Base-by-base conservation (phyloP, 768 basidiomycete genomes). In the Leucosporidium yakuticum region DNA sequence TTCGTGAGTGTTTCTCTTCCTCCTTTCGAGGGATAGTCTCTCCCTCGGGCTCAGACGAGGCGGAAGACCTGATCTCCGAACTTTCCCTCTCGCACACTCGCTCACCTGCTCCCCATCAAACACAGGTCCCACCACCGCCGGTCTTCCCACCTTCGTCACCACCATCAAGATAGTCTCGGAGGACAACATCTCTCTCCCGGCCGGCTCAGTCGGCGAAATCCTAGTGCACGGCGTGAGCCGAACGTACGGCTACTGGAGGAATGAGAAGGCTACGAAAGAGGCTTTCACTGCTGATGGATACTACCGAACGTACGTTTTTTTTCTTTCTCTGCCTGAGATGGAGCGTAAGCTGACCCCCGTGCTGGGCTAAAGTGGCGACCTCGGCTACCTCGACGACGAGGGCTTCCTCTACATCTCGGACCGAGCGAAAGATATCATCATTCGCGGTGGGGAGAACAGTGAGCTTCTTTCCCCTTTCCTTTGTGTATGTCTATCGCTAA, bases 81-180 rank as follows among this genome's bases (percentile, higher is more conserved):
- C n/a, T n/a, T n/a, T n/a, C n/a, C n/a, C 39, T 44, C 39, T 8
- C 6, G 39, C 5, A 36, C 34, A 15, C 39, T 44, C 39, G 14
- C 39, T 15, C 39, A 36, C 39, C 39, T 44, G 11, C 39, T 48
- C 14, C 25, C 29, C 25, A 1, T 25, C 39, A 20, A 76, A 19
- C 81, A 85, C 58, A 84, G 84, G 47, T 17, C 59, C 59, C 4
- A 29, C 82, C 8, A 67, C 67, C 5, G 66, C 84, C 44, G 86
- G 86, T n/a, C 79, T 81, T 39, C 79, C 85, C 7, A 81, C 82
- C 57, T 84, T 84, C 34, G 83, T 84, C 44, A 84, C 85, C 69
- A 84, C 85, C 53, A 80, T 87, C 62, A 76, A 80, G 66, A 84
- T 86, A 54, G 80, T 60, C 44, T 44, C 47, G 25, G 59, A 60